Base-by-base conservation (phyloP, 2,329 filamentous ascomycete genomes). In the Fusarium sambucinum region DNA sequence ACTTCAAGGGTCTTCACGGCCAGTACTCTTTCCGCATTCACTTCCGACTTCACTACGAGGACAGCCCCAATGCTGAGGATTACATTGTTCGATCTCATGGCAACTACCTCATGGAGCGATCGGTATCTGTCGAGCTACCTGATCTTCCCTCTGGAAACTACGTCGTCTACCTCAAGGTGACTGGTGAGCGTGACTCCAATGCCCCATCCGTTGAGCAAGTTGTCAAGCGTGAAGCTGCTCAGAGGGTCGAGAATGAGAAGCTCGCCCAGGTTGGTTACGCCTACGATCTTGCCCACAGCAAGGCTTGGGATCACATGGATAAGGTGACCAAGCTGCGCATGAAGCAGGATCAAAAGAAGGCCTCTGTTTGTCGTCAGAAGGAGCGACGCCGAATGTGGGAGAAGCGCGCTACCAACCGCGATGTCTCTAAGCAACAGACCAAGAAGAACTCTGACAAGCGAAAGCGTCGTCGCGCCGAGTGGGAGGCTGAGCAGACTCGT, bases 281-380 rank as follows among this genome's bases (percentile, higher is more conserved):
- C 0, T 89, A 89, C 61, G 87, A 89, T 69, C 71, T 89, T 8
- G 87, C 87, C 0, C 87, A 89, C 70, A 84, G 81, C 77, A 89
- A 89, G 75, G 86, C 85, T 2, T 81, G 83, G 48, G 78, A 80
- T 1, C 83, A 87, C 32, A 72, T 86, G 67, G 80, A 86, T 55
- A 83, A 84, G 66, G 82, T 86, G 3, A 77, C 80, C 23, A 82
- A 84, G 64, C 80, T 85, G 25, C 77, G 83, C 25, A 83, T 86
- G 73, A 81, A 84, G 70, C 79, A 81, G 58, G 80, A 84, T 59
- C 80, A 84, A 48, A 77, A 83, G 48, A 84, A 85, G 76, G 83
- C 83, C 0, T 84, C 82, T 46, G 74, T 77, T n/a, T 81, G 79
- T 53, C 80, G 82, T 8, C 77, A 80, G 66, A 75, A 79, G 44